phyloP scores from a whole-genome alignment of 2,329 filamentous ascomycete genomes.

The Colletotrichum tropicicola region DNA sequence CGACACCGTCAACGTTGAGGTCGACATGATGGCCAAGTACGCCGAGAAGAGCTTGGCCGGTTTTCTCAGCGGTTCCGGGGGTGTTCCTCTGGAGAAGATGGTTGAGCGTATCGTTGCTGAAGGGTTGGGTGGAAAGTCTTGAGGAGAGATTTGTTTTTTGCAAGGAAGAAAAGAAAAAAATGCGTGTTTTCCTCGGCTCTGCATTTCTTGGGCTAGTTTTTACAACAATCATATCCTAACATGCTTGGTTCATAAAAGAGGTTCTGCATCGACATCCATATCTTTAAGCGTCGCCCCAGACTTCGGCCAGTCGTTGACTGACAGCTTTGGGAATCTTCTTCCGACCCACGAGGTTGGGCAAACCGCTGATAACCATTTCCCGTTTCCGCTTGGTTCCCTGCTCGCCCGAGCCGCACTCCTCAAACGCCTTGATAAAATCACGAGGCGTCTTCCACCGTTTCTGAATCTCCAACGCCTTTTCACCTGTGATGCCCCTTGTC shows the following conservation, averaged over 20 bases:
- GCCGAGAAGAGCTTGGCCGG: conserved; percentile 89
- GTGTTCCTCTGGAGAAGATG: conserved; percentile 73
- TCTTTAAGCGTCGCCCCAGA: conserved; percentile 68
- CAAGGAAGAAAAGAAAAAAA: too few species aligned
- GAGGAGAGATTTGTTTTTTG: too few species aligned
- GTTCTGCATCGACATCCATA: neutral
- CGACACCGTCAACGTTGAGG: conserved; percentile 90
- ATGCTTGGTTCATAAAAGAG: neutral
- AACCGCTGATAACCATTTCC: conserved; percentile 66
- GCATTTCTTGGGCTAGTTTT: neutral
- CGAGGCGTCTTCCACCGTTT: conserved; percentile 79
- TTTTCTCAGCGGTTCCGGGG: conserved; percentile 72
- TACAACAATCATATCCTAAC: neutral
- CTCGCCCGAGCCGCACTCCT: conserved; percentile 58
- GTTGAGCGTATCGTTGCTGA: conserved; percentile 80
- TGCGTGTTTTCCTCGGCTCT: neutral
- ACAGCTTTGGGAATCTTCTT: conserved; percentile 74
- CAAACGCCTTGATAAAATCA: conserved; percentile 76
- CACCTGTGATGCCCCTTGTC: conserved; percentile 76
- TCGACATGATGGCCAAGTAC: conserved; percentile 88
- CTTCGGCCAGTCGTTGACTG: conserved; percentile 75
- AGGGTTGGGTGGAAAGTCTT: conserved; percentile 52
- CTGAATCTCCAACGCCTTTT: conserved; percentile 83
- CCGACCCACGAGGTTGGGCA: conserved; percentile 68
- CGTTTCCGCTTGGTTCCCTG: conserved; percentile 64